A percentile compares a stretch with the other conserved stretches of the same genome.
Conservation (phyloP, 805 yeast species). For the Yarrowia divulgata region DNA sequence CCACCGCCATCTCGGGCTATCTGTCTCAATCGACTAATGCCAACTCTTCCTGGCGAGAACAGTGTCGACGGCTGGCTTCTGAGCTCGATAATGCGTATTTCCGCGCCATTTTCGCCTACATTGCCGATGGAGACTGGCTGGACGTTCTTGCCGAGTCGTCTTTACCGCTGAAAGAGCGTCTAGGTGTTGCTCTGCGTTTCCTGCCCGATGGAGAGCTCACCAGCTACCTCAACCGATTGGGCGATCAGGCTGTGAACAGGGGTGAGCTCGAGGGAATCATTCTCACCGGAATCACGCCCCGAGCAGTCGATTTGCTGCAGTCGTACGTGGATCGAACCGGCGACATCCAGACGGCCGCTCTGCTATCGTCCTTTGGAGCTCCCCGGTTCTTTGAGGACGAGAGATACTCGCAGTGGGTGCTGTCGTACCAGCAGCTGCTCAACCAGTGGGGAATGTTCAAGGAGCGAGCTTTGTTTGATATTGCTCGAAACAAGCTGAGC, state of each 20-base stretch:
- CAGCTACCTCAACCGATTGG: slow-evolving; percentile 71
- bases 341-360: slow-evolving; percentile 90
- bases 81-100: slow-evolving; percentile 89
- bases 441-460: slow-evolving; percentile 83
- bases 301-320: slow-evolving; percentile 81
- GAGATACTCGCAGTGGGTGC: slow-evolving; percentile 80
- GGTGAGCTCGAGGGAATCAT: slow-evolving; percentile 94
- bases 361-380: slow-evolving; percentile 78
- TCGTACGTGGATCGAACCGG: slow-evolving; percentile 86
- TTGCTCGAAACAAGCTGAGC: slow-evolving; percentile 71
- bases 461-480: slow-evolving; percentile 85
- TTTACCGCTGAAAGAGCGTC: slow-evolving; percentile 82
- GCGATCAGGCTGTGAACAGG: slow-evolving; percentile 69
- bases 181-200: slow-evolving; percentile 90
- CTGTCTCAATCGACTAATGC: slow-evolving; percentile 64
- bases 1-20: slow-evolving; percentile 94
- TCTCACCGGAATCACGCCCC: slow-evolving; percentile 89
- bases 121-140: slow-evolving; percentile 96
- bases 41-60: slow-evolving; percentile 90
- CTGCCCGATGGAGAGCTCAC: slow-evolving; percentile 77
- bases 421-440: slow-evolving; percentile 65
- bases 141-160: slow-evolving; percentile 91
- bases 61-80: slow-evolving; percentile 85
- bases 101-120: slow-evolving; percentile 89
- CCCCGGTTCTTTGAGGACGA: slow-evolving; percentile 81